Conservation (phyloP, 371 early-diverging fungal genomes). For the Mucor sp. region DNA sequence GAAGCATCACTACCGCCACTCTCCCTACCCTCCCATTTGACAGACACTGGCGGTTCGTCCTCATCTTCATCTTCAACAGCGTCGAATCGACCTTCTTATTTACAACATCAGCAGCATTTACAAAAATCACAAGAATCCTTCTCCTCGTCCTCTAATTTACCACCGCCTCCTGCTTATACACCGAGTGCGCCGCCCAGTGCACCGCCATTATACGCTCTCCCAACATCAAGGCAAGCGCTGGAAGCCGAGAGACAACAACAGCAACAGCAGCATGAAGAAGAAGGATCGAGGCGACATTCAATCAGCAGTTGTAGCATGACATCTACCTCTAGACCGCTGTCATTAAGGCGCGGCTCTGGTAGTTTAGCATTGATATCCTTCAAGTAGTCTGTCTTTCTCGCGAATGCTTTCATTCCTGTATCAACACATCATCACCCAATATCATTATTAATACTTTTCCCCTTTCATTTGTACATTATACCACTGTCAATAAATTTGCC, state of each 20-base stretch:
- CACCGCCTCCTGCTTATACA: constrained; percentile 40
- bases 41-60: background rate
- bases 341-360: constrained; percentile 21
- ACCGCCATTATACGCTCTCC: constrained; percentile 27
- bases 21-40: background rate
- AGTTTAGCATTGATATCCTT: constrained; percentile 10
- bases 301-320: constrained; percentile 12
- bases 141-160: constrained; percentile 4
- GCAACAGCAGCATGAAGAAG: background rate
- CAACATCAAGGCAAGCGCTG: background rate
- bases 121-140: background rate
- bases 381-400: background rate
- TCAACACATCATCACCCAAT: background rate
- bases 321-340: constrained; percentile 11
- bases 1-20: background rate
- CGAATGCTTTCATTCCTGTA: background rate
- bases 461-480: background rate
- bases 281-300: constrained; percentile 16
- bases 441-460: background rate
- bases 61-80: background rate
- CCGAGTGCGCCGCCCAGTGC: constrained; percentile 27
- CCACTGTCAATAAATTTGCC: background rate
- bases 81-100: background rate
- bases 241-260: background rate
- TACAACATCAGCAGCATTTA: background rate